Evolutionary conservation across 257 asterid species (phyloP).

Genomic region (Anisodus tanguticus): DNA sequence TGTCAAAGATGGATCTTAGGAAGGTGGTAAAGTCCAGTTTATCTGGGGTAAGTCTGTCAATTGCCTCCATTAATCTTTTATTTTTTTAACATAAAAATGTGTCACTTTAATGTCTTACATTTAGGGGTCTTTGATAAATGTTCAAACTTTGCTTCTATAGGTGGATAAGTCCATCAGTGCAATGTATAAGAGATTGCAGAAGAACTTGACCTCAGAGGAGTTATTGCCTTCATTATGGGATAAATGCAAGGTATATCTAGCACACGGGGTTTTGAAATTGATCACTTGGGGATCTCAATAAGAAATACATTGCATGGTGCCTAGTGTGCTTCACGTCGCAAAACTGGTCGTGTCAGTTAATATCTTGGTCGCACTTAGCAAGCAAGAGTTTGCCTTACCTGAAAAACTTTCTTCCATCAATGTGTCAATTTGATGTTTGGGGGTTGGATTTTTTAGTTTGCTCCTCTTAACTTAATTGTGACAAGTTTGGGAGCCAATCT

Average conservation of each 20-base stretch:
- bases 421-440: background rate
- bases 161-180: slow-evolving; percentile 81
- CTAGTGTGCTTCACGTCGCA: background rate
- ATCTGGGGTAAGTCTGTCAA: slow-evolving; percentile 77
- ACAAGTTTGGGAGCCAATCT: background rate
- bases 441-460: background rate
- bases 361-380: too few species aligned
- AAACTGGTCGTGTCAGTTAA: background rate
- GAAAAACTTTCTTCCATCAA: background rate
- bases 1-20: slow-evolving; percentile 84
- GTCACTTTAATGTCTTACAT: slow-evolving; percentile 11
- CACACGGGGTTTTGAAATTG: slow-evolving; percentile 9
- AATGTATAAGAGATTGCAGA: slow-evolving; percentile 92
- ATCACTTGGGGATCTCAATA: slow-evolving; percentile 16
- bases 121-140: slow-evolving; percentile 29
- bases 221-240: slow-evolving; percentile 98
- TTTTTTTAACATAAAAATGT: background rate
- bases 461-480: background rate
- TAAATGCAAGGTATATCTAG: slow-evolving; percentile 84
- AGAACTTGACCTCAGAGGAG: slow-evolving; percentile 88
- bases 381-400: background rate
- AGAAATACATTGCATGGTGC: background rate
- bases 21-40: slow-evolving; percentile 88
- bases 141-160: slow-evolving; percentile 44
- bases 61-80: slow-evolving; percentile 8